Conservation (phyloP, 1,284 basidiomycete species). For the Cystobasidiaceae sp. region DNA sequence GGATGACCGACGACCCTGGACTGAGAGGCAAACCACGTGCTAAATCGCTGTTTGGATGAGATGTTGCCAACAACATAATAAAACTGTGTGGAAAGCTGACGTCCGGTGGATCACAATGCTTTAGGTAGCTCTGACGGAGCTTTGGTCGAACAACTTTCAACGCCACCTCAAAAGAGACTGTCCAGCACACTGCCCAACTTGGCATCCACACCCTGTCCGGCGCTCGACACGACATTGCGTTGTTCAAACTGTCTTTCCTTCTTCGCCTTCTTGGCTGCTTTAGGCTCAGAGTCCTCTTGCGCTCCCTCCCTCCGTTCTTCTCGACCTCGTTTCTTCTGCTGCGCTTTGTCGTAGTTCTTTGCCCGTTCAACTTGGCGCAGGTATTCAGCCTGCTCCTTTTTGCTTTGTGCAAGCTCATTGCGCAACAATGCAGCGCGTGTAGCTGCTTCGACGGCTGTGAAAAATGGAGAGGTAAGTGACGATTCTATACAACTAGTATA, state of each 20-base stretch:
- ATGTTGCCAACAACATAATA: no score
- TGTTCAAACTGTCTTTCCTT: conserved; percentile 8
- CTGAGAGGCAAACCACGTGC: no score
- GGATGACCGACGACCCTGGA: no score
- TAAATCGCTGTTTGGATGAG: no score
- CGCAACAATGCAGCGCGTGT: conserved; percentile 80
- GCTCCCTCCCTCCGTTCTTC: conserved; percentile 21
- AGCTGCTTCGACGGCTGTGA: conserved; percentile 82
- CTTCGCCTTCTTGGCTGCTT: conserved; percentile 28
- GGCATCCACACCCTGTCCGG: conserved; percentile 6
- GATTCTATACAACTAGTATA: neutral
- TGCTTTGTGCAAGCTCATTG: conserved; percentile 81
- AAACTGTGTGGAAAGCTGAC: no score
- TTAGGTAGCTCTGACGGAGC: no score
- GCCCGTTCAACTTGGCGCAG: conserved; percentile 91
- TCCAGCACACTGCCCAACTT: conserved; percentile 37
- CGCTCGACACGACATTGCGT: conserved; percentile 7
- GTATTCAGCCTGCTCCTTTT: conserved; percentile 85
- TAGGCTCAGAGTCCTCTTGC: conserved; percentile 29
- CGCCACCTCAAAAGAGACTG: conserved; percentile 34
- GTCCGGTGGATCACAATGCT: neutral
- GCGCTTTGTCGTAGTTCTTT: conserved; percentile 79
- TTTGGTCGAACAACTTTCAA: neutral
- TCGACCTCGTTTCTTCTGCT: conserved; percentile 57
- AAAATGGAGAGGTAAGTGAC: neutral